Evolutionary conservation across 1,139 yeast genomes (phyloP).

Genomic region (Hanseniaspora sp.): DNA sequence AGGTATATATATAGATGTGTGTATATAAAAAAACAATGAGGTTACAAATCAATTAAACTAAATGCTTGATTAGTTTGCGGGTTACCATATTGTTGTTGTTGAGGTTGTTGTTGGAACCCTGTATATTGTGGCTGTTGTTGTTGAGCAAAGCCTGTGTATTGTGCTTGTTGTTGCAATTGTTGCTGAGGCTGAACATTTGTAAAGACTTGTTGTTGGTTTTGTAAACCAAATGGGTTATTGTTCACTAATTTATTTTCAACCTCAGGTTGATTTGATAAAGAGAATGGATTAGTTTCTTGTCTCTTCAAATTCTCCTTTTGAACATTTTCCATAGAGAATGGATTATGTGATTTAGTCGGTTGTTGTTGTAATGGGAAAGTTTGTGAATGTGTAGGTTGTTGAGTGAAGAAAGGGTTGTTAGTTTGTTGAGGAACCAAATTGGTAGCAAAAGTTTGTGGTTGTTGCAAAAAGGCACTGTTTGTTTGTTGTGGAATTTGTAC

Average conservation of each 20-base stretch:
- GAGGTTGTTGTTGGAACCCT: constrained; percentile 17
- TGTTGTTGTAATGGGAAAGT: constrained; percentile 15
- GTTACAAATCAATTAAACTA: constrained; percentile 26
- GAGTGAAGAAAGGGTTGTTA: constrained; percentile 18
- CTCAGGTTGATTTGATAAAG: constrained; percentile 16
- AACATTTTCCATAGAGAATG: constrained; percentile 22
- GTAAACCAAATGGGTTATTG: constrained; percentile 19
- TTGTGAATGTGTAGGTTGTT: constrained; percentile 20
- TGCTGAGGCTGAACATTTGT: constrained; percentile 22
- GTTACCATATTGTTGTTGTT: constrained; percentile 27
- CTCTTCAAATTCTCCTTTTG: constrained; percentile 16
- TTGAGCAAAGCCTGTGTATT: constrained; percentile 12
- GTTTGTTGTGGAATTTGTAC: constrained; percentile 18
- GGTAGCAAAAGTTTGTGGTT: constrained; percentile 25
- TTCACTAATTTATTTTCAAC: constrained; percentile 24
- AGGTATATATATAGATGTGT: not conserved
- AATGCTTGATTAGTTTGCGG: constrained; percentile 25
- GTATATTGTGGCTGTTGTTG: constrained; percentile 24
- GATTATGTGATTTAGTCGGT: constrained; percentile 24
- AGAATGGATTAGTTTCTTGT: constrained; percentile 18
- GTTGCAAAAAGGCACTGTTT: constrained; percentile 21
- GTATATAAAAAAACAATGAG: not conserved
- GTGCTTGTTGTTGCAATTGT: constrained; percentile 20
- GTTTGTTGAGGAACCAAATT: constrained; percentile 17
- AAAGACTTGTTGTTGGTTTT: constrained; percentile 18